Conservation (phyloP, 169 alveolate species). For the Plasmodium reichenowi region DNA sequence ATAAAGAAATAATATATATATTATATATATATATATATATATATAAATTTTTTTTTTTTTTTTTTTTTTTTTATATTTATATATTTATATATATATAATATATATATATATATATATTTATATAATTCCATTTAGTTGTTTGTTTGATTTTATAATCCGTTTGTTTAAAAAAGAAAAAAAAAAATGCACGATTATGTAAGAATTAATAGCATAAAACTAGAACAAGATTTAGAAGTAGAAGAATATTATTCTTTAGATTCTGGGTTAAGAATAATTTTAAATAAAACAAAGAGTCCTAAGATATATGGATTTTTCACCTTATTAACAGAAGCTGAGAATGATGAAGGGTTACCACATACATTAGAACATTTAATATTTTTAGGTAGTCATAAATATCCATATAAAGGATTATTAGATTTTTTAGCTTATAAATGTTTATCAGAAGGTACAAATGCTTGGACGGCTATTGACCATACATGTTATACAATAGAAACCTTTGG, state of each 20-base stretch:
- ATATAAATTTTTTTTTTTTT: too few relatives aligned
- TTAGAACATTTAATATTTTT: constrained; percentile 90
- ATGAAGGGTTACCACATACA: constrained; percentile 92
- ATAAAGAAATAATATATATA: too few relatives aligned
- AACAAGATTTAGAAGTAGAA: constrained; percentile 46
- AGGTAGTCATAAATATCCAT: constrained; percentile 88
- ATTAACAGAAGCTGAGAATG: constrained; percentile 88
- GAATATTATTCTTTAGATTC: constrained; percentile 49
- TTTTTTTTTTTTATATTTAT: too few relatives aligned
- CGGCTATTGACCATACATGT: constrained; percentile 87
- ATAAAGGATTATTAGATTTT: constrained; percentile 87
- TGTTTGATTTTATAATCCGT: neutral
- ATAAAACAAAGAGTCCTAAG: constrained; percentile 77
- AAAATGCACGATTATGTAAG: constrained; percentile 35
- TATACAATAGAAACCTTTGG: constrained; percentile 91
- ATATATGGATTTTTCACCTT: constrained; percentile 80
- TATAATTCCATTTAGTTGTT: neutral
- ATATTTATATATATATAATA: too few relatives aligned
- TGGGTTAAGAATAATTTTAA: constrained; percentile 48
- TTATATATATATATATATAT: too few relatives aligned
- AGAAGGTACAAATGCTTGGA: constrained; percentile 93
- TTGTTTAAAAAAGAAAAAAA: neutral
- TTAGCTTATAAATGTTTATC: constrained; percentile 87
- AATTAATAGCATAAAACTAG: constrained; percentile 22
- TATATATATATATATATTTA: too few relatives aligned